Conservation (phyloP, 768 basidiomycete species). For the Suillus subluteus region DNA sequence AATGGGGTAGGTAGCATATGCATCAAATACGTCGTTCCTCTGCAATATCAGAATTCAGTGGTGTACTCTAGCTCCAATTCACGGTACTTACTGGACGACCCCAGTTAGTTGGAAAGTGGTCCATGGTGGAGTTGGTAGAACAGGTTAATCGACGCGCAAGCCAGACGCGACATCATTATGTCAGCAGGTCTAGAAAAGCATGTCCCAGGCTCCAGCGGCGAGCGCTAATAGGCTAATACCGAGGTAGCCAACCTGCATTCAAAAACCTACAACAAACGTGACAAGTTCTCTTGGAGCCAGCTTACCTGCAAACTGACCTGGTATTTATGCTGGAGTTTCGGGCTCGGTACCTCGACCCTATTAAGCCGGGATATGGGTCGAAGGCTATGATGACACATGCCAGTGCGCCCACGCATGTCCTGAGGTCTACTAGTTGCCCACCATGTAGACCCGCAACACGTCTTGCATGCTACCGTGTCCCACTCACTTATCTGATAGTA, state of each 20-base stretch:
- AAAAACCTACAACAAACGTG: neutral
- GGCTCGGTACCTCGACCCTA: neutral
- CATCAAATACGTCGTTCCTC: conserved; percentile 78
- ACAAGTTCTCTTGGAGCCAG: neutral
- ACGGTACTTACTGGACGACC: conserved; percentile 65
- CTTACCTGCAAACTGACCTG: neutral
- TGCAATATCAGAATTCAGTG: conserved; percentile 29
- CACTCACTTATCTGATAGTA: neutral
- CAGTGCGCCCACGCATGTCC: neutral
- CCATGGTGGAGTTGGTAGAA: conserved; percentile 49
- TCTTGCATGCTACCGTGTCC: neutral
- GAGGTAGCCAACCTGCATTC: neutral
- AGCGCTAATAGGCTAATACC: neutral
- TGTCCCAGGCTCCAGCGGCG: too few relatives aligned
- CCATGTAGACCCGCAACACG: neutral
- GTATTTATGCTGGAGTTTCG: neutral
- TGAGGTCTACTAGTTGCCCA: neutral
- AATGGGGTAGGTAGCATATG: conserved; percentile 78
- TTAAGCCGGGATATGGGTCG: neutral
- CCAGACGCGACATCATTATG: conserved; percentile 17
- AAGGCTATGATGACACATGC: neutral
- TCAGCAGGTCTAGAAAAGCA: conserved; percentile 10
- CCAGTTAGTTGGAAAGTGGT: conserved; percentile 87
- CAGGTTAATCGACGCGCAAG: conserved; percentile 24
- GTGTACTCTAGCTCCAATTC: neutral